Evolutionary conservation across 2,329 filamentous ascomycete genomes (phyloP).

Genomic region (Aspergillus neoniger): DNA sequence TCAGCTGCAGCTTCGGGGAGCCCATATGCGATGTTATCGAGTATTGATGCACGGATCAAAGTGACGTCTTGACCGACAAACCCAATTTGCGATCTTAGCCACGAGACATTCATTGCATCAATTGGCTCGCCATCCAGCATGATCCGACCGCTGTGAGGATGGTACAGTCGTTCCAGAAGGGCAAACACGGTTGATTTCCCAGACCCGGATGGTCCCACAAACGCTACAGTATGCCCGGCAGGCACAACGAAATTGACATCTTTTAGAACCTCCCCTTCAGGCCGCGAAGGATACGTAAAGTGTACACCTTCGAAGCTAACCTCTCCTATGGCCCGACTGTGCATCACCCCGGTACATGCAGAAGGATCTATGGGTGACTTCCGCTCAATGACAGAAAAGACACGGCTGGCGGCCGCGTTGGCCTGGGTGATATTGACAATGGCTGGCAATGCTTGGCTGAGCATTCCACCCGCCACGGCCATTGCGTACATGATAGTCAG

Average conservation of each 20-base stretch:
- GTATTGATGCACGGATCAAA: constrained; percentile 79
- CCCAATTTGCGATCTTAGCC: constrained; percentile 20
- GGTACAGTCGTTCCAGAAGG: constrained; percentile 72
- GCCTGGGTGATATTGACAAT: constrained; percentile 22
- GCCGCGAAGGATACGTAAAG: constrained; percentile 37
- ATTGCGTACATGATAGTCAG: constrained; percentile 14
- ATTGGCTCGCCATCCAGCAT: constrained; percentile 40
- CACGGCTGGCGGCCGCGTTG: constrained; percentile 8
- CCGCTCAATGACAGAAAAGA: constrained; percentile 41
- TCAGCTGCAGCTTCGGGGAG: constrained; percentile 33
- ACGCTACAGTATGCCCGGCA: constrained; percentile 54
- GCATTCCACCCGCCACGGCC: constrained; percentile 11
- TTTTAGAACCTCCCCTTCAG: constrained; percentile 42
- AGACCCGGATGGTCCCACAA: constrained; percentile 71
- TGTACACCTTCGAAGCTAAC: constrained; percentile 45
- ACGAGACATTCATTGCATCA: constrained; percentile 33
- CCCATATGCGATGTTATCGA: constrained; percentile 68
- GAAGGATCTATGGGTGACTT: constrained; percentile 39
- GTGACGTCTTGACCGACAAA: constrained; percentile 66
- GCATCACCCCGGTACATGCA: constrained; percentile 16
- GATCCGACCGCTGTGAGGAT: constrained; percentile 40
- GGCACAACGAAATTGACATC: constrained; percentile 36
- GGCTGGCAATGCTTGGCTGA: constrained; percentile 13
- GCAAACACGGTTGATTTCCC: constrained; percentile 76
- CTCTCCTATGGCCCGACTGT: constrained; percentile 21